Conservation (phyloP, 768 basidiomycete genomes). For the Tricholoma bakamatsutake region DNA sequence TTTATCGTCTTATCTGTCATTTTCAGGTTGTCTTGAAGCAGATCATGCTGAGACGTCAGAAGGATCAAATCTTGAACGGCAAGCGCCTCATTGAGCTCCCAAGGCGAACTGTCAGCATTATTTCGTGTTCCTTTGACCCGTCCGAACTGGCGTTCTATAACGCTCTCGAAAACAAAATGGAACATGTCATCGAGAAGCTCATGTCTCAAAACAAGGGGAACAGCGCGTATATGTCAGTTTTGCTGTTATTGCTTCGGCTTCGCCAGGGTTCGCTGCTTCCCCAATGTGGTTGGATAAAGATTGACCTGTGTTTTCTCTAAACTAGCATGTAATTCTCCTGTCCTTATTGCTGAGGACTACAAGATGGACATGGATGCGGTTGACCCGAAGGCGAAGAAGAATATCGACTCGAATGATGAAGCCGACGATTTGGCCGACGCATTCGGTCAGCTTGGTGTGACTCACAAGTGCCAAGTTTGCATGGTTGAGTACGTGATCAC, state of each 20-base stretch:
- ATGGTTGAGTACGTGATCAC: constrained; percentile 49
- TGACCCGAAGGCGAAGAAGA: constrained; percentile 52
- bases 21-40: constrained; percentile 70
- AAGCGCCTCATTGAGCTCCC: constrained; percentile 82
- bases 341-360: constrained; percentile 74
- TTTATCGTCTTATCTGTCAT: background rate
- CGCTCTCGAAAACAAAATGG: constrained; percentile 63
- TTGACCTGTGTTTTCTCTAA: background rate
- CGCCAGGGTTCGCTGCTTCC: constrained; percentile 65
- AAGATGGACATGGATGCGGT: constrained; percentile 70
- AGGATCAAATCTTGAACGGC: constrained; percentile 68
- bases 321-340: constrained; percentile 86
- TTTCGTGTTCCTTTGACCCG: constrained; percentile 72
- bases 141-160: constrained; percentile 79
- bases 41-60: constrained; percentile 86
- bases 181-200: constrained; percentile 60
- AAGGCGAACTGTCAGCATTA: constrained; percentile 57
- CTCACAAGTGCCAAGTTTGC: constrained; percentile 75
- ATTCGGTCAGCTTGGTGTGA: constrained; percentile 66
- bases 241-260: constrained; percentile 71
- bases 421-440: constrained; percentile 72
- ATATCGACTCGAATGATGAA: constrained; percentile 44
- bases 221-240: constrained; percentile 63
- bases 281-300: background rate
- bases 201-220: constrained; percentile 45